phyloP scores from a whole-genome alignment of 2,329 filamentous ascomycete genomes.

The Colletotrichum lini region DNA sequence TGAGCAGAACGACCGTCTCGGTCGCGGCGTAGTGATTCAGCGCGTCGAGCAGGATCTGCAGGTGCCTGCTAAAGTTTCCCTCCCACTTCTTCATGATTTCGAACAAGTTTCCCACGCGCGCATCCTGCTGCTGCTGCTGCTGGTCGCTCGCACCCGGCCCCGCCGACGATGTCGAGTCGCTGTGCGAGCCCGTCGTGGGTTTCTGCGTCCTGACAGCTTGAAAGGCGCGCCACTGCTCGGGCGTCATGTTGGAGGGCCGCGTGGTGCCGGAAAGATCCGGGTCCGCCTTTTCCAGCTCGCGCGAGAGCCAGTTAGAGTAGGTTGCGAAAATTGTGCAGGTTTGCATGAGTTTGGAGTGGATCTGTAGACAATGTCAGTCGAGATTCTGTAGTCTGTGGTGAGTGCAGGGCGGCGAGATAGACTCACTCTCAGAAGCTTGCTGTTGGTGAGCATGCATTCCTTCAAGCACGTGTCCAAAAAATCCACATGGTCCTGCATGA shows the following conservation, averaged over 20 bases:
- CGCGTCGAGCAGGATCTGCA: slow-evolving; percentile 94
- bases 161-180: slow-evolving; percentile 53
- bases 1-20: slow-evolving; percentile 93
- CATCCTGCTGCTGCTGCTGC: slow-evolving; percentile 54
- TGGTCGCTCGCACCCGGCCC: slow-evolving; percentile 47
- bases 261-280: slow-evolving; percentile 77
- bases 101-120: slow-evolving; percentile 80
- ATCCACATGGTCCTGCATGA: slow-evolving; percentile 99
- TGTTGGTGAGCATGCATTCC: slow-evolving; percentile 99
- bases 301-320: slow-evolving; percentile 88
- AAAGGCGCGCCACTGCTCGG: slow-evolving; percentile 73
- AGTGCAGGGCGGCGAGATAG: slow-evolving; percentile 3
- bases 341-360: slow-evolving; percentile 96
- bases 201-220: slow-evolving; percentile 63
- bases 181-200: slow-evolving; percentile 49
- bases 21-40: slow-evolving; percentile 98
- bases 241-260: slow-evolving; percentile 72
- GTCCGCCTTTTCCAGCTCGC: slow-evolving; percentile 87
- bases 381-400: background rate
- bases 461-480: slow-evolving; percentile 98
- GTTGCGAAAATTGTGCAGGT: slow-evolving; percentile 95
- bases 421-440: slow-evolving; percentile 88
- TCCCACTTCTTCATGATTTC: slow-evolving; percentile 94
- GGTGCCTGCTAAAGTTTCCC: slow-evolving; percentile 89
- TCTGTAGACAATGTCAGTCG: slow-evolving; percentile 66